Evolutionary conservation across 2,329 filamentous ascomycete species (phyloP).

Genomic region (Colletotrichum noveboracense): DNA sequence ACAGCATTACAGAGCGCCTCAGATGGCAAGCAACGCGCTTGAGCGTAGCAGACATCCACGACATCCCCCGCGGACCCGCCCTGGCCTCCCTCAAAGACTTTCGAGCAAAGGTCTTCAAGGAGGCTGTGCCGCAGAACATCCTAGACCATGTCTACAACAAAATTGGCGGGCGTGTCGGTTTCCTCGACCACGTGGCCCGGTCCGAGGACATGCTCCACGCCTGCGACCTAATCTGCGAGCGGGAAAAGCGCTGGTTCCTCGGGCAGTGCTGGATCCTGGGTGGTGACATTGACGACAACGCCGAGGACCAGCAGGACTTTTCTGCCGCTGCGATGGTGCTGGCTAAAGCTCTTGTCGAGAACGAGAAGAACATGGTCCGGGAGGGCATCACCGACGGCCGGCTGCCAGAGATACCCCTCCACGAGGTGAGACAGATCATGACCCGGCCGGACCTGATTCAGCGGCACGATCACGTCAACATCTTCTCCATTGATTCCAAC

Average conservation of each 20-base stretch:
- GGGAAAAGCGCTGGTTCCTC: slow-evolving; percentile 76
- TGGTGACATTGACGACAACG: slow-evolving; percentile 87
- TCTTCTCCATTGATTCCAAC: slow-evolving; percentile 90
- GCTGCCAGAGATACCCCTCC: slow-evolving; percentile 58
- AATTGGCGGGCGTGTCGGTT: slow-evolving; percentile 87
- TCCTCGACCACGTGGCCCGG: slow-evolving; percentile 89
- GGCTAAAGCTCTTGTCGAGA: slow-evolving; percentile 87
- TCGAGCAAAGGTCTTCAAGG: slow-evolving; percentile 76
- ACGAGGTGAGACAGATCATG: slow-evolving; percentile 90
- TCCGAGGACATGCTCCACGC: slow-evolving; percentile 78
- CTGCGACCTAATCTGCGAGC: slow-evolving; percentile 74
- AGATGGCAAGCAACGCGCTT: slow-evolving; percentile 93
- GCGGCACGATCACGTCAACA: slow-evolving; percentile 88
- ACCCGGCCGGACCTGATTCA: slow-evolving; percentile 95
- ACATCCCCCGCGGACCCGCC: slow-evolving; percentile 80
- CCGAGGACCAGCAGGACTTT: slow-evolving; percentile 96
- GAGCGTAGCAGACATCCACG: slow-evolving; percentile 86
- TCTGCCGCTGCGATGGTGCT: slow-evolving; percentile 92
- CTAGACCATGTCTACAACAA: slow-evolving; percentile 83
- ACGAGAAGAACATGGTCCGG: slow-evolving; percentile 63
- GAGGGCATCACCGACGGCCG: slow-evolving; percentile 4
- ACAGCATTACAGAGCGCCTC: slow-evolving; percentile 95
- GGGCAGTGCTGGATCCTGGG: slow-evolving; percentile 80
- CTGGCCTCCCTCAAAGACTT: slow-evolving; percentile 80
- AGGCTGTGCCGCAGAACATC: slow-evolving; percentile 57